Evolutionary conservation across 83 land plant genomes (phyloP).

Genomic region (Diphasiastrum complanatum): DNA sequence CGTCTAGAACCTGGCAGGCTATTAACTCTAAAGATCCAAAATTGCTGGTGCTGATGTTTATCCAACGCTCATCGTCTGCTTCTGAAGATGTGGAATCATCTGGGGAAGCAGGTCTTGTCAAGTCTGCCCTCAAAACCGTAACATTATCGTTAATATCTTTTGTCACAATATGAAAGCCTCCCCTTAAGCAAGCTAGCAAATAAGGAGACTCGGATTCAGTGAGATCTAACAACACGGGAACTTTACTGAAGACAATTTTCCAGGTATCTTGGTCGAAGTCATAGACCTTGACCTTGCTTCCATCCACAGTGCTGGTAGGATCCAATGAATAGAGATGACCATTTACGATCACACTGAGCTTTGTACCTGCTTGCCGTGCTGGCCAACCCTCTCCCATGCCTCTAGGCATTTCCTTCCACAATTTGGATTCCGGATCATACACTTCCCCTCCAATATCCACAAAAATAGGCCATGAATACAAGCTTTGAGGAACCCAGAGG

Average conservation of each 20-base stretch:
- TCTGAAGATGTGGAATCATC: too few species aligned
- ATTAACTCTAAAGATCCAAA: conserved; percentile 57
- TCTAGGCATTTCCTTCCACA: conserved; percentile 85
- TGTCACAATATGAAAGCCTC: conserved; percentile 77
- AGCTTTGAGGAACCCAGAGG: conserved; percentile 85
- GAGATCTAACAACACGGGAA: conserved; percentile 58
- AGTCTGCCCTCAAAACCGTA: conserved; percentile 62
- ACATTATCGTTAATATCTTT: conserved; percentile 50
- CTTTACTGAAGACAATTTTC: conserved; percentile 68
- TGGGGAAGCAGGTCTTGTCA: too few species aligned
- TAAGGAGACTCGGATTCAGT: conserved; percentile 91
- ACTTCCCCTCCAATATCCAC: conserved; percentile 95
- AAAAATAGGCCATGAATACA: conserved; percentile 97
- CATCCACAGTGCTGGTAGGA: conserved; percentile 74
- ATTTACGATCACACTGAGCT: conserved; percentile 77
- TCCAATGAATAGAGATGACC: conserved; percentile 82
- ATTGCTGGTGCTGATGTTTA: conserved; percentile 34
- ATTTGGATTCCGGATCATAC: conserved; percentile 63
- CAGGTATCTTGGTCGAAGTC: conserved; percentile 75
- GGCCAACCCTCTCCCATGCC: conserved; percentile 99
- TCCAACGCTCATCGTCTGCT: conserved; percentile 44
- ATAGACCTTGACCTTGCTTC: conserved; percentile 77
- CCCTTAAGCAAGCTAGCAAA: conserved; percentile 71
- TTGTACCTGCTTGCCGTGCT: conserved; percentile 89
- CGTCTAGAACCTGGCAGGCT: conserved; percentile 58